A percentile compares a stretch with the other conserved stretches of the same genome.
These are phyloP conservation scores for Cicer judaicum DNA, from an alignment of 306 rosid species.

Conservation along the genomic window DNA sequence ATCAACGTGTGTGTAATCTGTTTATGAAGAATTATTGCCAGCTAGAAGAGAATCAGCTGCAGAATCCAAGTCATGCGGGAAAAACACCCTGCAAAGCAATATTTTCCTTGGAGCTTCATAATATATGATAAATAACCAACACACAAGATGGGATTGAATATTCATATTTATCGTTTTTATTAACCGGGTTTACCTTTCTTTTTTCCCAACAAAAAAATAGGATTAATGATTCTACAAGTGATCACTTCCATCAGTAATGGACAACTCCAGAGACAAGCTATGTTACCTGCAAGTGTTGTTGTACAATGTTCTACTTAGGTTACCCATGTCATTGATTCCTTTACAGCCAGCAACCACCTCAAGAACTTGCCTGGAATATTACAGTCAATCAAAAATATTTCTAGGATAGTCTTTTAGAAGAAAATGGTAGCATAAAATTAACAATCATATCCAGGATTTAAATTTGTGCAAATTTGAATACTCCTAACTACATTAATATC, in stretches of 20 bases:
- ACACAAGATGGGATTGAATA: slow-evolving; percentile 5
- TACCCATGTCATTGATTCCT: slow-evolving; percentile 65
- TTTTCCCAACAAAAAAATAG: slow-evolving; percentile 14
- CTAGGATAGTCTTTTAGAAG: slow-evolving; percentile 3
- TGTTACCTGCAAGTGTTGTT: slow-evolving; percentile 92
- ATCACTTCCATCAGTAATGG: slow-evolving; percentile 33
- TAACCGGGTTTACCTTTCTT: not conserved
- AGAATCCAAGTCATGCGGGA: slow-evolving; percentile 88
- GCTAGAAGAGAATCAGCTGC: slow-evolving; percentile 82
- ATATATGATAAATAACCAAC: not conserved
- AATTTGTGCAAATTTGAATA: slow-evolving; percentile 22
- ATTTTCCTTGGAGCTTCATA: slow-evolving; percentile 23
- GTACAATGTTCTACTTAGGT: slow-evolving; percentile 75
- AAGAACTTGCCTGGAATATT: slow-evolving; percentile 80
- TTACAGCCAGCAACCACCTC: slow-evolving; percentile 93
- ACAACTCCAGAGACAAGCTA: slow-evolving; percentile 30
- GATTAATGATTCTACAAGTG: slow-evolving; percentile 26
- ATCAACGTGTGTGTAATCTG: slow-evolving; percentile 2
- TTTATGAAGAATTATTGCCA: slow-evolving; percentile 49
- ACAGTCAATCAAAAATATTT: slow-evolving; percentile 9
- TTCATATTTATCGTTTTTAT: not conserved
- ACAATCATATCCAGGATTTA: not conserved
- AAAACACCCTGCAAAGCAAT: slow-evolving; percentile 75
- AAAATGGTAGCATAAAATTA: slow-evolving; percentile 24
- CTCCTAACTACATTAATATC: slow-evolving; percentile 11